These are phyloP conservation scores for Leucogyrophana mollusca DNA, from an alignment of 768 basidiomycete species.

Conservation along the genomic window DNA sequence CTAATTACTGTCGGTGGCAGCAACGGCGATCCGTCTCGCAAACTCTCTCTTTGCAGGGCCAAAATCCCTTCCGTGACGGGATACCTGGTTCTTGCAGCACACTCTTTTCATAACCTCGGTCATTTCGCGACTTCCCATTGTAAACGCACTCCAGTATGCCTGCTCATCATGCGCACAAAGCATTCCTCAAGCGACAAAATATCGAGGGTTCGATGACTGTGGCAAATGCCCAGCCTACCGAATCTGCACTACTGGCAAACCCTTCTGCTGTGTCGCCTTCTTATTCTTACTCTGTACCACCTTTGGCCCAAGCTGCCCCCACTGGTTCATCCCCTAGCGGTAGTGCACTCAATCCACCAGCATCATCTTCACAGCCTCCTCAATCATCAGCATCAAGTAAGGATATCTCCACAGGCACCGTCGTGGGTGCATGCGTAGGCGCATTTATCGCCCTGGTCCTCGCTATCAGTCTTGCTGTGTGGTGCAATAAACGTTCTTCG, in stretches of 20 bases:
- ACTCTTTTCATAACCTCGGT: conserved; percentile 16
- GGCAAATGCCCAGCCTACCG: conserved; percentile 24
- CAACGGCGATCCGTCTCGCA: not conserved
- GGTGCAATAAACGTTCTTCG: conserved; percentile 52
- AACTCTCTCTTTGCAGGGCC: not conserved
- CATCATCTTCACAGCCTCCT: conserved; percentile 8
- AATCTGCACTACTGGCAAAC: conserved; percentile 21
- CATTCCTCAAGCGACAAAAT: conserved; percentile 13
- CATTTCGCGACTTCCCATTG: conserved; percentile 4
- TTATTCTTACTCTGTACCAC: conserved; percentile 7
- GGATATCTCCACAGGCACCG: conserved; percentile 41
- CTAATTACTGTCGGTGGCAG: conserved; percentile 1
- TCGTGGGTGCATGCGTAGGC: conserved; percentile 63
- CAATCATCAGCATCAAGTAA: conserved; percentile 10
- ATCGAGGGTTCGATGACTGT: conserved; percentile 23
- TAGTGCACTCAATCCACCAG: conserved; percentile 8
- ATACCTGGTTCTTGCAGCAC: conserved; percentile 1
- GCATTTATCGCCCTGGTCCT: conserved; percentile 52
- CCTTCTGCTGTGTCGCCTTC: not conserved
- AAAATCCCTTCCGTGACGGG: conserved; percentile 23
- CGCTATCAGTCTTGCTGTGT: conserved; percentile 50
- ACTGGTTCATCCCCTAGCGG: not conserved
- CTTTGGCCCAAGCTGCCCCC: conserved; percentile 8
- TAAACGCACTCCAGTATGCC: conserved; percentile 15
- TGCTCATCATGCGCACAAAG: conserved; percentile 1